phyloP scores from a whole-genome alignment of 2,329 filamentous ascomycete species.

The Ambrosiella cleistominuta region DNA sequence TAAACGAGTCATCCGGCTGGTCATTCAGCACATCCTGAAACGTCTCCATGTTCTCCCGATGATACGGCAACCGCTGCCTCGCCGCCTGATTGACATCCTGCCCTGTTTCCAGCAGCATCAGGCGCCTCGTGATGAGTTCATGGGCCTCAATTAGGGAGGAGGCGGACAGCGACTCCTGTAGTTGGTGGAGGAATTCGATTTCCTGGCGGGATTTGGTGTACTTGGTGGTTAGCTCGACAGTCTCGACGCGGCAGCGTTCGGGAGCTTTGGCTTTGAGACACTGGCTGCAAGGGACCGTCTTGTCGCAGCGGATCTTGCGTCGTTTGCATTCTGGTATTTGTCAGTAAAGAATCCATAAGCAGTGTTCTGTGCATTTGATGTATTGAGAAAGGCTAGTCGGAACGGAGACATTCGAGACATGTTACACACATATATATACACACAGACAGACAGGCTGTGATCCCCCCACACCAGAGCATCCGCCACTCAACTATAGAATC shows the following conservation, averaged over 20 bases:
- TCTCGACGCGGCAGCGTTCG: conserved; percentile 9
- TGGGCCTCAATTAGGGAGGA: conserved; percentile 6
- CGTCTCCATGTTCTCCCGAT: not conserved
- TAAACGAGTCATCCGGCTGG: conserved; percentile 4
- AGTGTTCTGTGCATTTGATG: too few relatives aligned
- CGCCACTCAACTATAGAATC: not conserved
- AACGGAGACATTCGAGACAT: not conserved
- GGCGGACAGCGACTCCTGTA: conserved; percentile 4
- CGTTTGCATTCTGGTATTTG: conserved; percentile 11
- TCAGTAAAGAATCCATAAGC: not conserved
- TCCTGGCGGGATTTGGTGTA: conserved; percentile 13
- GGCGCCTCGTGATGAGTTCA: conserved; percentile 3
- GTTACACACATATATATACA: not conserved
- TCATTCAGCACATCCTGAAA: conserved; percentile 10
- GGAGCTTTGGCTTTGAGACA: conserved; percentile 11
- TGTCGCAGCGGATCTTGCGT: conserved; percentile 12
- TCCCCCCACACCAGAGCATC: too few relatives aligned
- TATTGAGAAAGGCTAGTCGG: too few relatives aligned
- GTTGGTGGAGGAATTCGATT: conserved; percentile 10
- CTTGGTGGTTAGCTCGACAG: conserved; percentile 12
- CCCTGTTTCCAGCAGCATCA: conserved; percentile 10
- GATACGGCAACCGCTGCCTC: not conserved
- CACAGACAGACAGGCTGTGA: not conserved
- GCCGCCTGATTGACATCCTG: not conserved
- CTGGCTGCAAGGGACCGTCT: conserved; percentile 11